phyloP scores from a whole-genome alignment of 208 protist species.

The Wallacemonas sp. region DNA sequence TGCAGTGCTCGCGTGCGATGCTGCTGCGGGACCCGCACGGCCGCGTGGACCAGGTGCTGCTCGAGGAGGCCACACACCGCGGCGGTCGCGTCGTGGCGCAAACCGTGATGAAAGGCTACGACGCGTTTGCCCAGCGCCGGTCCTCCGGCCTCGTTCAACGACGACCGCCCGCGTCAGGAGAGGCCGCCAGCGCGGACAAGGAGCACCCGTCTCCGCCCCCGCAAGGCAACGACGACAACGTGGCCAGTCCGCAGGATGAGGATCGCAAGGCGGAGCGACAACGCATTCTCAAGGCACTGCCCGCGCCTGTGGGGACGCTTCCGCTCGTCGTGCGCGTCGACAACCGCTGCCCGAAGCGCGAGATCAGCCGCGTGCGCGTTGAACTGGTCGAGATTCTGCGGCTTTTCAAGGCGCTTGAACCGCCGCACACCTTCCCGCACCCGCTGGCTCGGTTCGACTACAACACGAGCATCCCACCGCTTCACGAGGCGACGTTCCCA shows the following conservation, averaged over 20 bases:
- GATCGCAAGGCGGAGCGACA: not conserved
- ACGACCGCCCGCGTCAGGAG: too few species aligned
- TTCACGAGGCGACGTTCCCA: constrained; percentile 42
- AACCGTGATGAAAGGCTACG: constrained; percentile 8
- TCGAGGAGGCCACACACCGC: too few species aligned
- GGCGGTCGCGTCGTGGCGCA: too few species aligned
- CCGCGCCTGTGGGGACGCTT: constrained; percentile 42
- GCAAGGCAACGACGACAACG: too few species aligned
- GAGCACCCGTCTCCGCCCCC: too few species aligned
- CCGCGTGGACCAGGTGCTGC: not conserved
- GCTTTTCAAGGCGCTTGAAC: constrained; percentile 64
- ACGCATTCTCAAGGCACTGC: constrained; percentile 23
- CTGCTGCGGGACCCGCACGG: constrained; percentile 29
- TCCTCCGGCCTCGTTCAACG: not conserved
- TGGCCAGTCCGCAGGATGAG: not conserved
- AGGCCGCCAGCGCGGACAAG: too few species aligned
- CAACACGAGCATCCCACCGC: constrained; percentile 40
- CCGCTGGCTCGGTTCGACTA: constrained; percentile 57
- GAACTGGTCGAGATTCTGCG: constrained; percentile 53
- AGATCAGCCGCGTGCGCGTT: constrained; percentile 40
- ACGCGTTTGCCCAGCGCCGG: constrained; percentile 17
- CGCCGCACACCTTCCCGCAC: constrained; percentile 28
- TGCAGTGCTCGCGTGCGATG: constrained; percentile 44
- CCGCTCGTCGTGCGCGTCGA: constrained; percentile 49
- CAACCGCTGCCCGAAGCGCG: constrained; percentile 34